Evolutionary conservation across 257 asterid genomes (phyloP).

Genomic region (Handroanthus guayacan): DNA sequence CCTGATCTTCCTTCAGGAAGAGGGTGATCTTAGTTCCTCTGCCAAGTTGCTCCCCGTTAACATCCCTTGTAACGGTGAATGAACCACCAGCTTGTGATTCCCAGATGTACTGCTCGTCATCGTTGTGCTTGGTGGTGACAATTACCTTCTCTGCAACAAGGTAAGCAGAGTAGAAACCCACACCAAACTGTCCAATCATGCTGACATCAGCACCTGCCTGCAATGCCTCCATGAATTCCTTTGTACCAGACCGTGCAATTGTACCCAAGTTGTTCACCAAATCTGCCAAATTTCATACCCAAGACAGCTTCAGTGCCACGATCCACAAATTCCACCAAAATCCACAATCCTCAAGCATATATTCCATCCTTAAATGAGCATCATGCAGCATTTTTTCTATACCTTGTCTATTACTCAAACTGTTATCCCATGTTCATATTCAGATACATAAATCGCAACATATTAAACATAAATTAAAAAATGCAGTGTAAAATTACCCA

Average conservation of each 20-base stretch:
- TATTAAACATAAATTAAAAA: neutral
- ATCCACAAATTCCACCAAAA: neutral
- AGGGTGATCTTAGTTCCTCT: conserved; percentile 63
- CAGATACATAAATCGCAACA: neutral
- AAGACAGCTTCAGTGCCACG: neutral
- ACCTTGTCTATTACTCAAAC: neutral
- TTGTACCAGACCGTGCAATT: conserved; percentile 57
- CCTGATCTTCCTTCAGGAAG: conserved; percentile 61
- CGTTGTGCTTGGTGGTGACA: conserved; percentile 60
- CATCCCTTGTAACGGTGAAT: conserved; percentile 55
- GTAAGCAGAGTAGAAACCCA: conserved; percentile 55
- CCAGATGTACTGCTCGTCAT: conserved; percentile 58
- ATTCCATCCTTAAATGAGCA: too few relatives aligned
- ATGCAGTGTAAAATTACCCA: neutral
- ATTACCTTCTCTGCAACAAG: conserved; percentile 52
- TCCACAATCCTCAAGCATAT: neutral
- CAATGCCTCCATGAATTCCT: conserved; percentile 61
- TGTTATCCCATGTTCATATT: neutral
- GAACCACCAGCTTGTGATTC: conserved; percentile 62
- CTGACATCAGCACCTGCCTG: conserved; percentile 61
- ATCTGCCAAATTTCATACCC: conserved; percentile 28
- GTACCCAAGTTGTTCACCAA: conserved; percentile 62
- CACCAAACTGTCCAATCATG: conserved; percentile 61
- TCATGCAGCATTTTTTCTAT: neutral
- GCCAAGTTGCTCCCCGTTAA: conserved; percentile 52